phyloP scores from a whole-genome alignment of 2,329 filamentous ascomycete species.

The Diaporthe amygdali region DNA sequence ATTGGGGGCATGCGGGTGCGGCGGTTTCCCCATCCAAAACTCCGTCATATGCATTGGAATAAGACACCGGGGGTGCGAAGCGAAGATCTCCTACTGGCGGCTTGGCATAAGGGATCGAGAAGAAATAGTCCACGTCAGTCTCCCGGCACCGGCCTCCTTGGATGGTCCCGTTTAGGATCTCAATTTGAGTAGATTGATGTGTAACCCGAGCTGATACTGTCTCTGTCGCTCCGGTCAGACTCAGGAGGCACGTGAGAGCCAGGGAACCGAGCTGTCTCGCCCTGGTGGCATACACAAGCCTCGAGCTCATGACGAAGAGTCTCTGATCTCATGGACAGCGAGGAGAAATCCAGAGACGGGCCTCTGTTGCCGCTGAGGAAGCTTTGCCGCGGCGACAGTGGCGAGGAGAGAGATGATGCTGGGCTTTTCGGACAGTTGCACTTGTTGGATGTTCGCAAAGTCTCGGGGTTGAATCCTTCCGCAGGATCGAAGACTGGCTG shows the following conservation, averaged over 20 bases:
- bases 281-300: neutral
- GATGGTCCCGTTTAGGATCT: neutral
- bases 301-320: conserved; percentile 11
- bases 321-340: conserved; percentile 12
- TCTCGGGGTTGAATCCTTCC: conserved; percentile 11
- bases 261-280: neutral
- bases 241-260: neutral
- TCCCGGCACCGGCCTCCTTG: neutral
- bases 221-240: neutral
- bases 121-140: neutral
- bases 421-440: neutral
- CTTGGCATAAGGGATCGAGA: neutral
- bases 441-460: neutral
- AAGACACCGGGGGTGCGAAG: neutral
- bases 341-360: conserved; percentile 15
- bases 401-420: neutral
- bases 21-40: neutral
- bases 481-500: conserved; percentile 10
- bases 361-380: neutral
- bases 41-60: neutral
- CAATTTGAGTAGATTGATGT: conserved; percentile 6
- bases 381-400: neutral
- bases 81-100: neutral
- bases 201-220: conserved; percentile 3
- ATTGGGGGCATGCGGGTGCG: neutral